Percentiles rank a stretch among this genome's conserved stretches.
Evolutionary conservation across 345 rosid genomes (phyloP).

Genomic region (Excoecaria agallocha): DNA sequence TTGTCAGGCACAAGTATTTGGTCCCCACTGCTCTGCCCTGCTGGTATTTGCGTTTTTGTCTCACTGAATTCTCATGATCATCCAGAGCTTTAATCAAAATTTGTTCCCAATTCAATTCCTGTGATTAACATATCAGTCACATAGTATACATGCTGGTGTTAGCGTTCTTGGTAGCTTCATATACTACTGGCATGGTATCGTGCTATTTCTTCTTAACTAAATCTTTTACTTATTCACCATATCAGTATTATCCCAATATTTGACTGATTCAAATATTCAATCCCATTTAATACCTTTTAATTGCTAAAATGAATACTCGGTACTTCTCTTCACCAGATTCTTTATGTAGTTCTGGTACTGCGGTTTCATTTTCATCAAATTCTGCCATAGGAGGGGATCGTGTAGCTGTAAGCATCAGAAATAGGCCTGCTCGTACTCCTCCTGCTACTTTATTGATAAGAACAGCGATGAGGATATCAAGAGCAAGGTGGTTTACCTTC

Average conservation of each 20-base stretch:
- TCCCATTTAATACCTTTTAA: background rate
- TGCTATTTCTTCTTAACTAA: background rate
- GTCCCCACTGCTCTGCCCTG: slow-evolving; percentile 3
- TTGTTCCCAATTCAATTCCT: slow-evolving; percentile 5
- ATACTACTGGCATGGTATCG: background rate
- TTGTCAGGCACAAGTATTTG: background rate
- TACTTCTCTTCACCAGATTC: slow-evolving; percentile 49
- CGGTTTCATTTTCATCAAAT: slow-evolving; percentile 44
- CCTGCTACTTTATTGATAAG: slow-evolving; percentile 53
- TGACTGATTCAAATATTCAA: background rate
- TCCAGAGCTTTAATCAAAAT: slow-evolving; percentile 11
- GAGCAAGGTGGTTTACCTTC: slow-evolving; percentile 94
- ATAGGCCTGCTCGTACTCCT: slow-evolving; percentile 43
- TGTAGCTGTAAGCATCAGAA: slow-evolving; percentile 27
- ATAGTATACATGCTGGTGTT: slow-evolving; percentile 20
- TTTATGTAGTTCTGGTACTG: slow-evolving; percentile 36
- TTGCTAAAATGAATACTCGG: slow-evolving; percentile 52
- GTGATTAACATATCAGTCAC: slow-evolving; percentile 11
- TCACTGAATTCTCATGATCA: slow-evolving; percentile 40
- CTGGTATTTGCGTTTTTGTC: slow-evolving; percentile 43
- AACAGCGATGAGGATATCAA: slow-evolving; percentile 73
- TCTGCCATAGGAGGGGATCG: slow-evolving; percentile 38
- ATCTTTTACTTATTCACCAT: background rate
- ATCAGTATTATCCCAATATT: background rate
- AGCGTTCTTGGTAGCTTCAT: background rate